A percentile compares a stretch with the other conserved stretches of the same genome.
Conservation (phyloP, 192 early-diverging fungal species). For the Chytriomyces confervae region DNA sequence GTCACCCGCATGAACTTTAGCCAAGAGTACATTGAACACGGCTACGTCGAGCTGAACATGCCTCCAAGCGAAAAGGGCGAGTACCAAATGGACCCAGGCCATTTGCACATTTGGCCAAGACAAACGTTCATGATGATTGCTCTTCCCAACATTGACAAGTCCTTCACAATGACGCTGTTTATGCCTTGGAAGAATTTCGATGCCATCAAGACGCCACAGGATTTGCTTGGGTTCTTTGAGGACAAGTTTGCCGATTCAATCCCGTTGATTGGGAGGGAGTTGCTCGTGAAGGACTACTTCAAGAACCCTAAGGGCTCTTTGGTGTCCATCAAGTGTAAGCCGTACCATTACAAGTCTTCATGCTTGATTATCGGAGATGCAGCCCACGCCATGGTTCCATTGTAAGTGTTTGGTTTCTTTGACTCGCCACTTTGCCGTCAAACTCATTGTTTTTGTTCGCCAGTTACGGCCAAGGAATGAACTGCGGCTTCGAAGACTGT, state of each 20-base stretch:
- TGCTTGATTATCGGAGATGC: constrained; percentile 90
- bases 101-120: constrained; percentile 97
- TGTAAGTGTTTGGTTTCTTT: constrained; percentile 35
- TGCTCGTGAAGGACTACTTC: constrained; percentile 77
- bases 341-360: constrained; percentile 81
- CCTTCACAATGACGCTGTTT: constrained; percentile 96
- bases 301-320: constrained; percentile 82
- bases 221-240: constrained; percentile 32
- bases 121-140: constrained; percentile 98
- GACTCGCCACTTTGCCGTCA: too few relatives aligned
- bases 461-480: constrained; percentile 91
- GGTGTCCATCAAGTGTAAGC: constrained; percentile 82
- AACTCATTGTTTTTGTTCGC: too few relatives aligned
- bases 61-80: constrained; percentile 67
- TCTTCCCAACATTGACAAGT: constrained; percentile 89
- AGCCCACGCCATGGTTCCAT: constrained; percentile 98
- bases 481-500: constrained; percentile 96
- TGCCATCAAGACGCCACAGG: constrained; percentile 22
- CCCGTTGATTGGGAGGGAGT: constrained; percentile 71
- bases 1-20: constrained; percentile 78
- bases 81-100: constrained; percentile 86
- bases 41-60: constrained; percentile 92
- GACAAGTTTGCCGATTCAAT: constrained; percentile 71
- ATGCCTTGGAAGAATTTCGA: constrained; percentile 87
- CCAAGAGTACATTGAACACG: constrained; percentile 89